phyloP scores from a whole-genome alignment of 2,329 filamentous ascomycete genomes.

The Claviceps monticola region DNA sequence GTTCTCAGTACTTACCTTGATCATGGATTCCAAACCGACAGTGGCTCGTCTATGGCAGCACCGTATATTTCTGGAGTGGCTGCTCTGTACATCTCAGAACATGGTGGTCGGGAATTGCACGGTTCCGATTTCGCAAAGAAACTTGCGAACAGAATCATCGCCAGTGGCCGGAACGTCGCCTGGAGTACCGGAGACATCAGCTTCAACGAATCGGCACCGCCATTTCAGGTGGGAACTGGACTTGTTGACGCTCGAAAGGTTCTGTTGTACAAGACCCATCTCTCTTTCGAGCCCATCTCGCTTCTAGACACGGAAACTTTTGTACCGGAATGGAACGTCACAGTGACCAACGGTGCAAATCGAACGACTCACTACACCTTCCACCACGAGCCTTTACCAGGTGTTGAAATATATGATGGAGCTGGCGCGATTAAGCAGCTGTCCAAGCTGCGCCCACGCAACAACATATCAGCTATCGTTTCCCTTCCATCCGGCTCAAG shows the following conservation, averaged over 20 bases:
- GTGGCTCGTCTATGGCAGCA: constrained; percentile 43
- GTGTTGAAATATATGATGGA: constrained; percentile 19
- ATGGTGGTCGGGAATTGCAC: constrained; percentile 26
- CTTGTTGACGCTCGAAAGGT: constrained; percentile 31
- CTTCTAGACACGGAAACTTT: constrained; percentile 36
- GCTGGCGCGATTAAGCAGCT: constrained; percentile 16
- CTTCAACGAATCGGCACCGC: constrained; percentile 14
- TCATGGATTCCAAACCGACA: constrained; percentile 29
- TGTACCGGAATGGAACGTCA: constrained; percentile 17
- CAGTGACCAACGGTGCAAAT: constrained; percentile 30
- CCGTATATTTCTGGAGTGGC: constrained; percentile 40
- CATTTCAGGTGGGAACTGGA: constrained; percentile 31
- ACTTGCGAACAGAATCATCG: constrained; percentile 20
- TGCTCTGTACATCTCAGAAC: constrained; percentile 28
- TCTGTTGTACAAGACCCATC: constrained; percentile 21
- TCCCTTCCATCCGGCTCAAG: constrained; percentile 14
- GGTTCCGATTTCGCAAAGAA: constrained; percentile 21
- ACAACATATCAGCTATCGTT: constrained; percentile 16
- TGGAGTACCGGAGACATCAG: constrained; percentile 13
- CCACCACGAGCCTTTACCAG: constrained; percentile 26
- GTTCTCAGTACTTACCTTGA: constrained; percentile 36
- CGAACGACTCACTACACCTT: constrained; percentile 27
- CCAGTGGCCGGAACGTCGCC: constrained; percentile 19
- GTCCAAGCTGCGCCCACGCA: constrained; percentile 14
- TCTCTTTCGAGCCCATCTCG: constrained; percentile 28